A percentile compares a stretch with the other conserved stretches of the same genome.
These are phyloP conservation scores for Euphorbia pulcherrima DNA, from an alignment of 345 rosid genomes.

Conservation along the genomic window DNA sequence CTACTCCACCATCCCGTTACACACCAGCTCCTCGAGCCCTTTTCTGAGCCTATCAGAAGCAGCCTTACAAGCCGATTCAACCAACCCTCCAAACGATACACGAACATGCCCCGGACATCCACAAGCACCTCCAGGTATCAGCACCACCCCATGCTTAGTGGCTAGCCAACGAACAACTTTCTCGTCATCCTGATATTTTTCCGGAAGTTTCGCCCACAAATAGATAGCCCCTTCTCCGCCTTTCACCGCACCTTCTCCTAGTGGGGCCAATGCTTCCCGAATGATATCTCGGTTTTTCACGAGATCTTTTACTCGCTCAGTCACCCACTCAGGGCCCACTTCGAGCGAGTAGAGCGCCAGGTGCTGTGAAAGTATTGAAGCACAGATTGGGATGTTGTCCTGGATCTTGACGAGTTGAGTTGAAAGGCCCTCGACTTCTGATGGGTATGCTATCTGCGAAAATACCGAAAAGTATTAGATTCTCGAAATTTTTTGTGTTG, in stretches of 20 bases:
- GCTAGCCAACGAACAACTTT: conserved; percentile 86
- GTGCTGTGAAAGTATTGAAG: conserved; percentile 69
- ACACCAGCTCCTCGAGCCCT: conserved; percentile 70
- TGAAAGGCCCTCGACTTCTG: conserved; percentile 64
- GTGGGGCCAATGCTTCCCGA: conserved; percentile 66
- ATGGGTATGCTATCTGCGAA: conserved; percentile 86
- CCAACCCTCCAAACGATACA: conserved; percentile 77
- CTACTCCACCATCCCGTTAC: conserved; percentile 44
- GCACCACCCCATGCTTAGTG: conserved; percentile 67
- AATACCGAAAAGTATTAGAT: neutral
- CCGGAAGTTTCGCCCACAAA: conserved; percentile 89
- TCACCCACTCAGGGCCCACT: conserved; percentile 75
- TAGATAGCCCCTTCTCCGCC: conserved; percentile 97
- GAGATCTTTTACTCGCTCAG: conserved; percentile 59
- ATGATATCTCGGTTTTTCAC: conserved; percentile 74
- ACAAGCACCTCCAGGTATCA: conserved; percentile 72
- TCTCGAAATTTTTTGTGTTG: neutral
- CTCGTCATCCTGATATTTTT: conserved; percentile 37
- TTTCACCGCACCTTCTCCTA: conserved; percentile 65
- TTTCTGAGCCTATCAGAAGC: conserved; percentile 66
- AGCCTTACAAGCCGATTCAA: conserved; percentile 54
- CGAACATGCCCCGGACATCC: conserved; percentile 72
- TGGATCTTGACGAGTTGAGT: conserved; percentile 76
- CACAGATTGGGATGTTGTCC: conserved; percentile 94
- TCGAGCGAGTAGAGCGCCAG: conserved; percentile 79